Evolutionary conservation across 768 basidiomycete genomes (phyloP).

Genomic region (Neoboletus magnificus): DNA sequence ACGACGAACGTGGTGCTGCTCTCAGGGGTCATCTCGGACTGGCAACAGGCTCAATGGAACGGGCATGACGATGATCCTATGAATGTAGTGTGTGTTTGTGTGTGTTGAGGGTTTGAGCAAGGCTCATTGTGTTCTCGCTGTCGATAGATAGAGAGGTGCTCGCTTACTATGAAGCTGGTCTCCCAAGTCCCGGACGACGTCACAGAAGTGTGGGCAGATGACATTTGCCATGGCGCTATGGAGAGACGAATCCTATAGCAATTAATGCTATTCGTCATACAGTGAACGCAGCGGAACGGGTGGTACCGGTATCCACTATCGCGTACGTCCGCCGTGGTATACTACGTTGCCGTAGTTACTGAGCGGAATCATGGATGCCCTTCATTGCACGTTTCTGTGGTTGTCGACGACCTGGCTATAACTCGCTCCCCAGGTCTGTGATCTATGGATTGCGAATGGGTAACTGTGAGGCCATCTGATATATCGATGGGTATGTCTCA

Average conservation of each 20-base stretch:
- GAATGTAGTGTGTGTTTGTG: neutral
- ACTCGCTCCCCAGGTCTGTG: too few relatives aligned
- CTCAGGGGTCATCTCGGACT: neutral
- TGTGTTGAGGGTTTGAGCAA: neutral
- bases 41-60: neutral
- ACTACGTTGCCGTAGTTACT: neutral
- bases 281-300: neutral
- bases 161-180: neutral
- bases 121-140: neutral
- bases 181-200: neutral
- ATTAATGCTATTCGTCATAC: neutral
- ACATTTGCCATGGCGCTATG: neutral
- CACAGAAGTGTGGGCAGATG: neutral
- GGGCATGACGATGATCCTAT: neutral
- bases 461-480: neutral
- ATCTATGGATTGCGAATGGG: too few relatives aligned
- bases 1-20: neutral
- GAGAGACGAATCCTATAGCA: neutral
- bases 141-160: neutral
- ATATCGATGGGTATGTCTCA: neutral
- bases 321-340: neutral
- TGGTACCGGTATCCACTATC: neutral
- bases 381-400: neutral
- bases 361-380: neutral
- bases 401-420: neutral